These are phyloP conservation scores for Penicillium sclerotiorum DNA, from an alignment of 2,329 filamentous ascomycete genomes.

Conservation along the genomic window DNA sequence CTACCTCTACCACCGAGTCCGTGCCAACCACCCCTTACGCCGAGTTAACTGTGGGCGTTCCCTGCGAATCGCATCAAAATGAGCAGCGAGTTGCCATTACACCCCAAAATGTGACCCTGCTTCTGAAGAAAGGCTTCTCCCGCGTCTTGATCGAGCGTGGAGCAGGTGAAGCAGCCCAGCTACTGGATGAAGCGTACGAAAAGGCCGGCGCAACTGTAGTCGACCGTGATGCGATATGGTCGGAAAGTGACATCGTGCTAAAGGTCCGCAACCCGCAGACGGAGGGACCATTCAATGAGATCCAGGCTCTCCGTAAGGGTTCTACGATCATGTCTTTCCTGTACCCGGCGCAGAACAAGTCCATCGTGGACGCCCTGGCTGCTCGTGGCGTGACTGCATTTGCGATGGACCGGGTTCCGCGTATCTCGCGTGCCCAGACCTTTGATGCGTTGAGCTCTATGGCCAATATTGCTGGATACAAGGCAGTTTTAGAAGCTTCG, in stretches of 20 bases:
- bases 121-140: conserved; percentile 83
- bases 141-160: conserved; percentile 77
- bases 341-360: conserved; percentile 78
- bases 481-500: conserved; percentile 84
- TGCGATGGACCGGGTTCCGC: conserved; percentile 90
- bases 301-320: conserved; percentile 66
- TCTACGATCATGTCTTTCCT: conserved; percentile 81
- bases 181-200: conserved; percentile 75
- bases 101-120: conserved; percentile 76
- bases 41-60: conserved; percentile 75
- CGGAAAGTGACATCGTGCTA: conserved; percentile 74
- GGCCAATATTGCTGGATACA: conserved; percentile 94
- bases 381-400: conserved; percentile 73
- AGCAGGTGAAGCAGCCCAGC: conserved; percentile 76
- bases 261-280: conserved; percentile 77
- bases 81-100: conserved; percentile 85
- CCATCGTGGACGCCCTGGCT: conserved; percentile 72
- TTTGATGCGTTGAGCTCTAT: conserved; percentile 90
- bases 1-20: conserved; percentile 24
- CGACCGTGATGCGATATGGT: conserved; percentile 70
- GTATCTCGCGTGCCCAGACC: conserved; percentile 84
- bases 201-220: conserved; percentile 77
- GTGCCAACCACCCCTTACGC: conserved; percentile 60
- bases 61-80: conserved; percentile 73
- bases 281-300: conserved; percentile 62